Evolutionary conservation across 139 green algal genomes (phyloP), one percentile per base, ranked within the genome.

Genomic region (Limnomonas spitsbergensis): DNA sequence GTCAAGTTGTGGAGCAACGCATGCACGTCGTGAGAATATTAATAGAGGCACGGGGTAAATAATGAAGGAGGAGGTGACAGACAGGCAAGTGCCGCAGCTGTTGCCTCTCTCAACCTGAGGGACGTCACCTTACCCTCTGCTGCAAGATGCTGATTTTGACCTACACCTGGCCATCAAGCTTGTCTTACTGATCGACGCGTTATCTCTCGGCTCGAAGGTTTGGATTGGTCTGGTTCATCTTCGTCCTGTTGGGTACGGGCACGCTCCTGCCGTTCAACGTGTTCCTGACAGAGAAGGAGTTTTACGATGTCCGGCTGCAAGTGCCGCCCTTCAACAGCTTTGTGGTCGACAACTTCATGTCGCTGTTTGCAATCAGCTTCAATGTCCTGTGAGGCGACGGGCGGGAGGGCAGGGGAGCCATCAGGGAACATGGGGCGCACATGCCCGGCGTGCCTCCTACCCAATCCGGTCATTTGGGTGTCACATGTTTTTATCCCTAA

Each of bases 231-330:
- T 89, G 85, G 40, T 80, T 82, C 35, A 86, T 89, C 67, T 85
- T 89, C 24, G 75, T 89, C 2, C 56, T 89, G 0, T 40, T 86
- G 20, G 84, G 84, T 20, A 80, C 77, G 4, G 80, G 73, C 38
- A 89, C 81, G 0, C 36, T 84, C 6, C 71, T 89, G 2, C 84
- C 84, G 0, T 86, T 77, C 73, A 88, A 88, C 42, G 84, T 88
- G 2, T 88, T 86, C 52, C 52, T 88, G 1, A 86, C 81, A 36
- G 81, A 86, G 36, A 86, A 88, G 78, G 84, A 89, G 66, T 88
- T 82, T 56, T 86, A 86, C 38, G 81, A 84, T 77, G 81, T 89
- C 38, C 81, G 84, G 26, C 37, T 85, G 29, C 84, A 89, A 40
- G 75, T 82, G 0, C 2, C 2, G 27, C 84, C 81, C 0, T 86